Percentiles rank a stretch among this genome's conserved stretches.
Conservation (phyloP, 164 flowering plant species). For the Aristolochia fimbriata region DNA sequence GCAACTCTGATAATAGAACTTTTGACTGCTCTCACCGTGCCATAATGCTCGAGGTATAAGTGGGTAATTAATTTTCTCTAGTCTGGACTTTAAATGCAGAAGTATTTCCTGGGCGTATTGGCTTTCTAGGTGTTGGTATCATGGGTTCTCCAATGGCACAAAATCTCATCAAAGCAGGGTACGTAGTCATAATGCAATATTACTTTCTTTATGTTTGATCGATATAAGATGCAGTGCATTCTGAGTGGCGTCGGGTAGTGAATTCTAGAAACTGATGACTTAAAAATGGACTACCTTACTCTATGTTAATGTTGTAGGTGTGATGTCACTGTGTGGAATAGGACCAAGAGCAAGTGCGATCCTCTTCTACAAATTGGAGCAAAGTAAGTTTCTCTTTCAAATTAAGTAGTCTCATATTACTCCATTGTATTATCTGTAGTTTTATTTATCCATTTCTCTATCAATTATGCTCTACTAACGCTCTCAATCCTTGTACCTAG, state of each 20-base stretch:
- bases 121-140: conserved; percentile 87
- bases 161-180: conserved; percentile 90
- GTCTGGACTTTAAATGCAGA: conserved; percentile 10
- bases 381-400: conserved; percentile 36
- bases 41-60: no score
- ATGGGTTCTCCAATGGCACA: conserved; percentile 98
- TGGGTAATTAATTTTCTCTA: not conserved
- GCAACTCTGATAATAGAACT: not conserved
- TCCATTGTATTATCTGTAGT: not conserved
- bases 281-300: not conserved
- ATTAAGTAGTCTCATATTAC: not conserved
- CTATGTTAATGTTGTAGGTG: conserved; percentile 32
- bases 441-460: no score
- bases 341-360: conserved; percentile 94
- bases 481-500: no score
- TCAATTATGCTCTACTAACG: no score
- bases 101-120: conserved; percentile 34
- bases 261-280: not conserved
- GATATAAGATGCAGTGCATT: no score
- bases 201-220: not conserved
- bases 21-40: not conserved
- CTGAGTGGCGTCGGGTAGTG: no score
- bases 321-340: conserved; percentile 90
- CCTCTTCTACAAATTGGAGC: conserved; percentile 85
- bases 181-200: conserved; percentile 5